Evolutionary conservation across 345 rosid species (phyloP).

Genomic region (Aquilaria yunnanensis): DNA sequence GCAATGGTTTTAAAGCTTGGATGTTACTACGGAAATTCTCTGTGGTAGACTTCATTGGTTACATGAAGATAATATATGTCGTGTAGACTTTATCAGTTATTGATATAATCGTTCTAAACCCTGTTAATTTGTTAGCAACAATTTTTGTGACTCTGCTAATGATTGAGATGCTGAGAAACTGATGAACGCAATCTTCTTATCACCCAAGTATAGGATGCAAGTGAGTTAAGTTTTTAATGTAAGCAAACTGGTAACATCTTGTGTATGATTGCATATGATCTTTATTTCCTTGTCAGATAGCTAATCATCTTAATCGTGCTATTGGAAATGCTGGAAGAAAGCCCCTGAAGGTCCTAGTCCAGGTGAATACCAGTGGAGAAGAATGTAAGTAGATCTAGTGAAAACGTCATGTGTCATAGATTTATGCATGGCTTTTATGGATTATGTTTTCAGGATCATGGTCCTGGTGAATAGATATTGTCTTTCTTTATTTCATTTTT

Average conservation of each 20-base stretch:
- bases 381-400: constrained; percentile 52
- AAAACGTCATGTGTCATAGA: not conserved
- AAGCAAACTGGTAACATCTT: not conserved
- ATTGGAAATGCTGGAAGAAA: constrained; percentile 66
- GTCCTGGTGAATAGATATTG: not conserved
- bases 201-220: not conserved
- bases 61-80: too few relatives aligned
- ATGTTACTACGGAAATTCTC: too few relatives aligned
- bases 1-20: too few relatives aligned
- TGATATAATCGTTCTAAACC: too few relatives aligned
- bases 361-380: constrained; percentile 98
- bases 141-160: not conserved
- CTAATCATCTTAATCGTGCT: constrained; percentile 69
- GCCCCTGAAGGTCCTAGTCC: constrained; percentile 79
- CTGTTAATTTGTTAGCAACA: not conserved
- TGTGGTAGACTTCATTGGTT: too few relatives aligned
- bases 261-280: not conserved
- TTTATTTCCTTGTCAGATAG: constrained; percentile 49
- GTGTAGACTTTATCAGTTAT: too few relatives aligned
- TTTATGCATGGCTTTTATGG: not conserved
- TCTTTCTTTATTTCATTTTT: not conserved
- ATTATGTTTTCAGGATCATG: not conserved
- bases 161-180: too few relatives aligned
- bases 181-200: too few relatives aligned
- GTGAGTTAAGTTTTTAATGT: too few relatives aligned